Evolutionary conservation across 495 filamentous ascomycete genomes (phyloP).

Genomic region (Aspergillus diversus): DNA sequence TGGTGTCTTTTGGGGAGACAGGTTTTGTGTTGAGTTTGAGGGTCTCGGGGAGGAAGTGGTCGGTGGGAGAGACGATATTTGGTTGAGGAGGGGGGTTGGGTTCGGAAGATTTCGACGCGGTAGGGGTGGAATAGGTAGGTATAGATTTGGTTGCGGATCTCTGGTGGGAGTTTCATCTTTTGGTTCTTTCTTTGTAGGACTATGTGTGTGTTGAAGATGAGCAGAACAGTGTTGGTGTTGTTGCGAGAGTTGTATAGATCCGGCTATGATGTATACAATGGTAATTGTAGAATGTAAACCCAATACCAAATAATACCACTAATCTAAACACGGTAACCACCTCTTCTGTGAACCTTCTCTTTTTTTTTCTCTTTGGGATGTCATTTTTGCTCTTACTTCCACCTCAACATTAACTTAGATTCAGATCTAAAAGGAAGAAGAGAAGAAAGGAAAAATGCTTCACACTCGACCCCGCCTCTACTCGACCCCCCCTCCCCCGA

Average conservation of each 20-base stretch:
- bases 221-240: background rate
- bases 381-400: background rate
- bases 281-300: too few species aligned
- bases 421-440: background rate
- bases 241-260: too few species aligned
- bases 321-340: too few species aligned
- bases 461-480: constrained; percentile 17
- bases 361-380: background rate
- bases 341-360: background rate
- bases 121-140: constrained; percentile 18
- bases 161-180: constrained; percentile 18
- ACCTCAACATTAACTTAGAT: background rate
- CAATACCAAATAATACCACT: background rate
- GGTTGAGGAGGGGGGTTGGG: background rate
- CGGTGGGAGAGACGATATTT: constrained; percentile 20
- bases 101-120: constrained; percentile 19
- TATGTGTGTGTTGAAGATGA: background rate
- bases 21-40: background rate
- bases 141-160: constrained; percentile 24
- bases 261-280: too few species aligned
- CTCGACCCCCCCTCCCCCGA: constrained; percentile 25
- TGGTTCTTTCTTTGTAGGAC: background rate
- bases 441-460: background rate
- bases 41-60: constrained; percentile 10
- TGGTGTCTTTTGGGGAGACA: background rate